Evolutionary conservation across 2,329 filamentous ascomycete genomes (phyloP).

Genomic region (Ascochyta viciae-villosae): DNA sequence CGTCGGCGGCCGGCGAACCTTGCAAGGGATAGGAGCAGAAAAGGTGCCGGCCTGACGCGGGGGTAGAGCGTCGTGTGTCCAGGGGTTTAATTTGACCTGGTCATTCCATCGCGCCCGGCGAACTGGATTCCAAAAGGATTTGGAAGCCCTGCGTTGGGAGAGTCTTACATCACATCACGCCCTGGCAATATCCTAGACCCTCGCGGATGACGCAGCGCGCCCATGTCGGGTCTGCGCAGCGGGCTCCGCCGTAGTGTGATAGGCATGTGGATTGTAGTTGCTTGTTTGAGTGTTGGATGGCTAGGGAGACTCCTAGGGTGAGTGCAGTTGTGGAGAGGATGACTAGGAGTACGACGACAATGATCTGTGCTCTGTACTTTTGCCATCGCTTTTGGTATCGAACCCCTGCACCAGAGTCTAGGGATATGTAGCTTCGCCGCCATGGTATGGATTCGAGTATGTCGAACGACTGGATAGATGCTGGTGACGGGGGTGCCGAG

Average conservation of each 20-base stretch:
- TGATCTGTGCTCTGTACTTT: slow-evolving; percentile 28
- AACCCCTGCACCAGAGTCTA: background rate
- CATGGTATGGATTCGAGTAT: slow-evolving; percentile 43
- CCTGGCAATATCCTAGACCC: slow-evolving; percentile 33
- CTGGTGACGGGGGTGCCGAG: slow-evolving; percentile 44
- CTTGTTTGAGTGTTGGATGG: slow-evolving; percentile 25
- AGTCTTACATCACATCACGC: slow-evolving; percentile 19
- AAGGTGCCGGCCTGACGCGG: slow-evolving; percentile 9
- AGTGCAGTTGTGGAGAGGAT: slow-evolving; percentile 31
- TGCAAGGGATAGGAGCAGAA: slow-evolving; percentile 17
- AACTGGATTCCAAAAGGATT: slow-evolving; percentile 9
- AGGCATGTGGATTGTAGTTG: slow-evolving; percentile 16
- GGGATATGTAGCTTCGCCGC: slow-evolving; percentile 34
- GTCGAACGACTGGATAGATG: slow-evolving; percentile 46
- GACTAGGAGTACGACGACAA: slow-evolving; percentile 29
- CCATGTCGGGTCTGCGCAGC: slow-evolving; percentile 27
- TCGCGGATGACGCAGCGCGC: slow-evolving; percentile 30
- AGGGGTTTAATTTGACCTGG: background rate
- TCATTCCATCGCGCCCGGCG: slow-evolving; percentile 6
- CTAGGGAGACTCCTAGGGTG: slow-evolving; percentile 27
- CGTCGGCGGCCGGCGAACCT: slow-evolving; percentile 23
- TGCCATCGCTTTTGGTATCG: slow-evolving; percentile 23
- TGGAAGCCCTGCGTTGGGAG: background rate
- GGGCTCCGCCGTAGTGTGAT: slow-evolving; percentile 25
- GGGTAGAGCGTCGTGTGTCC: background rate